Conservation (phyloP, 2,329 filamentous ascomycete genomes). For the Pseudogymnoascus sp. region DNA sequence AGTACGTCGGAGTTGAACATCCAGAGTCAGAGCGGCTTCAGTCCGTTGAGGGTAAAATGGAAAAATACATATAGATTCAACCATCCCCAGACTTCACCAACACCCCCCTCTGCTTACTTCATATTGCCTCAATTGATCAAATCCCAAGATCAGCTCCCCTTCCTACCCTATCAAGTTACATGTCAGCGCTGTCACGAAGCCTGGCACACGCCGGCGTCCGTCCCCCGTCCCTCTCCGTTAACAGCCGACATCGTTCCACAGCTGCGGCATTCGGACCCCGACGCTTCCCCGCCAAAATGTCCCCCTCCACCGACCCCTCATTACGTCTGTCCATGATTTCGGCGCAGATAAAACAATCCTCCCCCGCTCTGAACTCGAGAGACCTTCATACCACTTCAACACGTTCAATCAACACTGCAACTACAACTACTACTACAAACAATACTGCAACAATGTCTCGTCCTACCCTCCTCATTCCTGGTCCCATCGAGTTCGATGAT, state of each 20-base stretch:
- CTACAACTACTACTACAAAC: neutral
- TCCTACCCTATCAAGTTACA: neutral
- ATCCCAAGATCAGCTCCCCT: neutral
- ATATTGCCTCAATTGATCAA: neutral
- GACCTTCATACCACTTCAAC: neutral
- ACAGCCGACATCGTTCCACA: neutral
- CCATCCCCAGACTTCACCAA: neutral
- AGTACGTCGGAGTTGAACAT: neutral
- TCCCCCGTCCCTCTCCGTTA: constrained; percentile 1
- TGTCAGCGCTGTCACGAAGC: neutral
- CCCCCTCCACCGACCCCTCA: constrained; percentile 2
- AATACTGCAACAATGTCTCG: neutral
- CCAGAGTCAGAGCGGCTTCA: neutral
- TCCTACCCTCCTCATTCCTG: constrained; percentile 64
- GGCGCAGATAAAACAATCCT: neutral
- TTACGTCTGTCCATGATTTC: constrained; percentile 4
- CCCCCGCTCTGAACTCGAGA: neutral
- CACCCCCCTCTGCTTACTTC: neutral
- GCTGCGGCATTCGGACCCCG: neutral
- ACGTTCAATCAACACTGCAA: neutral
- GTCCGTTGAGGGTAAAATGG: neutral
- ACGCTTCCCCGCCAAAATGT: constrained; percentile 4
- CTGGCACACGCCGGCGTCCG: neutral
- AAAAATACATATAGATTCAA: neutral
- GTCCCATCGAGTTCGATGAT: constrained; percentile 98